Evolutionary conservation across 768 basidiomycete genomes (phyloP).

Genomic region (Daedalea quercina): DNA sequence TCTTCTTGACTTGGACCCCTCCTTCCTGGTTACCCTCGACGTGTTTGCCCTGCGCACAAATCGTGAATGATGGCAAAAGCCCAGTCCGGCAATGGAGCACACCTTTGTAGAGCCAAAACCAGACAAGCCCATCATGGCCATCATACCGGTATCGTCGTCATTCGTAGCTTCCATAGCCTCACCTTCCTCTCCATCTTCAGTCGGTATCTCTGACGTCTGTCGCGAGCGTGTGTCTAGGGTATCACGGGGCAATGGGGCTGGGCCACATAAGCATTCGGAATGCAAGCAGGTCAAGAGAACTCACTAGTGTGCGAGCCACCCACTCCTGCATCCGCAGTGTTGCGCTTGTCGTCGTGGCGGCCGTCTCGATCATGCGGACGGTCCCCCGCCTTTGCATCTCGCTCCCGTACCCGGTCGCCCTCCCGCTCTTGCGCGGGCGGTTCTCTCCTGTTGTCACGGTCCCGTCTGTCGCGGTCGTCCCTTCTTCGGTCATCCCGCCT

Average conservation of each 20-base stretch:
- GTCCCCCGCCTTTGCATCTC: slow-evolving; percentile 31
- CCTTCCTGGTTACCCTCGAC: slow-evolving; percentile 84
- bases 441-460: slow-evolving; percentile 36
- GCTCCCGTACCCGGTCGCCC: slow-evolving; percentile 31
- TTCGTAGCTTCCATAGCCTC: slow-evolving; percentile 46
- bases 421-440: slow-evolving; percentile 33
- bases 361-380: slow-evolving; percentile 22
- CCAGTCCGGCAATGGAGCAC: slow-evolving; percentile 1
- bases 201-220: slow-evolving; percentile 39
- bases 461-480: slow-evolving; percentile 34
- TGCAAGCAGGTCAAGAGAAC: neutral
- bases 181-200: slow-evolving; percentile 45
- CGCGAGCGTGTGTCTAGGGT: slow-evolving; percentile 20
- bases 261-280: neutral
- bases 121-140: slow-evolving; percentile 81
- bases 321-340: neutral
- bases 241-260: slow-evolving; percentile 19
- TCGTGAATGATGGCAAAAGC: neutral
- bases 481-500: slow-evolving; percentile 44
- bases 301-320: slow-evolving; percentile 6
- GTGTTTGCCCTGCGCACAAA: slow-evolving; percentile 53
- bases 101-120: slow-evolving; percentile 93
- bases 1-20: slow-evolving; percentile 61
- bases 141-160: slow-evolving; percentile 76
- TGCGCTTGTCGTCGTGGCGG: neutral